phyloP scores from a whole-genome alignment of 441 rosid genomes.

The Erysimum cheiri region DNA sequence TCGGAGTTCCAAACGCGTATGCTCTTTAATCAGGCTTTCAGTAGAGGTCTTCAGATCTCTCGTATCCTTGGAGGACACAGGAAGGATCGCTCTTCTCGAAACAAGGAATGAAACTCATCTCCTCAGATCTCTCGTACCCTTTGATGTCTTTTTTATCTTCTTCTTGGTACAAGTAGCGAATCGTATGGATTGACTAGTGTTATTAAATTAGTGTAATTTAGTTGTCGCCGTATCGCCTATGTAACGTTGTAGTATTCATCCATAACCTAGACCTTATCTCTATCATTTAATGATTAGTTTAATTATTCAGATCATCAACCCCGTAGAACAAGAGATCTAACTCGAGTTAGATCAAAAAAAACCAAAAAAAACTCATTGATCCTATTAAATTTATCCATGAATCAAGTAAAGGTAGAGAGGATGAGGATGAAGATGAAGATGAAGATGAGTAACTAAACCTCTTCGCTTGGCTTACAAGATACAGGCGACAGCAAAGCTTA shows the following conservation, averaged over 20 bases:
- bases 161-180: slow-evolving; percentile 32
- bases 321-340: too few species aligned
- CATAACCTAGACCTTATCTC: not conserved
- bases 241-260: slow-evolving; percentile 3
- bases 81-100: slow-evolving; percentile 79
- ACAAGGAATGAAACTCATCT: slow-evolving; percentile 61
- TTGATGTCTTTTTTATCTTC: not conserved
- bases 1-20: slow-evolving; percentile 99
- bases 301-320: not conserved
- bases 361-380: too few species aligned
- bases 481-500: not conserved
- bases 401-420: too few species aligned
- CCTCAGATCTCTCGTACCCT: not conserved
- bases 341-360: too few species aligned
- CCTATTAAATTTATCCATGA: too few species aligned
- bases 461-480: not conserved
- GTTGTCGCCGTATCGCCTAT: not conserved
- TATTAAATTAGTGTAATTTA: not conserved
- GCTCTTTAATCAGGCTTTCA: slow-evolving; percentile 99
- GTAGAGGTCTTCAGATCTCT: slow-evolving; percentile 98
- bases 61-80: slow-evolving; percentile 96
- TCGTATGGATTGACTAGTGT: slow-evolving; percentile 7
- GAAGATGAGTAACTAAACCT: not conserved
- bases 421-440: not conserved
- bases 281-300: not conserved